Percentiles rank a stretch among this genome's conserved stretches.
Conservation (phyloP, 129 eudicot genomes). For the Oenanthe sinensis region DNA sequence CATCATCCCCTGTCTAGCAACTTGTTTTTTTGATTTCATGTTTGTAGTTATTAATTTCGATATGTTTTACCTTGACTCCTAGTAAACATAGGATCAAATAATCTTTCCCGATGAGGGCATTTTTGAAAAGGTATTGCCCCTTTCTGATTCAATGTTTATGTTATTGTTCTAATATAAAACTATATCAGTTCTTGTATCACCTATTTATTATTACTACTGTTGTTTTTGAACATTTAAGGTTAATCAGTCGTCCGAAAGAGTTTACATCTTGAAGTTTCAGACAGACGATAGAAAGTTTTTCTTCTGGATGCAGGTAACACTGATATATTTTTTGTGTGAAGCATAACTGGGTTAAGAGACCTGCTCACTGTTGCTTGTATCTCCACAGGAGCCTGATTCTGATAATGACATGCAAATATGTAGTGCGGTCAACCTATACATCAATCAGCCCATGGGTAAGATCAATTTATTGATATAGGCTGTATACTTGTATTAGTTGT, state of each 20-base stretch:
- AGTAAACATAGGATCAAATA: slow-evolving; percentile 67
- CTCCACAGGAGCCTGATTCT: slow-evolving; percentile 65
- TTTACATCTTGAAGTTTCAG: slow-evolving; percentile 74
- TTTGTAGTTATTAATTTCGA: neutral
- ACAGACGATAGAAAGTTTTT: slow-evolving; percentile 86
- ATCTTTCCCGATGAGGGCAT: slow-evolving; percentile 88
- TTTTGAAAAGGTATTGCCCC: slow-evolving; percentile 69
- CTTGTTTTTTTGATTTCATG: neutral
- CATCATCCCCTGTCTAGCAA: neutral
- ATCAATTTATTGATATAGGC: neutral
- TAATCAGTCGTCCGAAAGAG: slow-evolving; percentile 86
- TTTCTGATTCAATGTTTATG: neutral
- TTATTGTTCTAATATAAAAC: neutral
- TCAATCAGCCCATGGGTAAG: slow-evolving; percentile 83
- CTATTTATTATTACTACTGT: neutral
- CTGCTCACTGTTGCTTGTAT: slow-evolving; percentile 10
- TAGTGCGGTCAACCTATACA: slow-evolving; percentile 57
- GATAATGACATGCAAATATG: slow-evolving; percentile 66
- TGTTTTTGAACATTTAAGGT: slow-evolving; percentile 34
- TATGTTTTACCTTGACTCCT: slow-evolving; percentile 29
- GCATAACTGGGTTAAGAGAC: neutral
- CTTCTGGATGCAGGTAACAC: slow-evolving; percentile 89
- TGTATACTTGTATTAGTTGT: neutral
- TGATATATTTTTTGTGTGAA: neutral
- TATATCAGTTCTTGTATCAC: neutral